phyloP scores from a whole-genome alignment of 2,329 filamentous ascomycete genomes.

The Verticillium albo-atrum region DNA sequence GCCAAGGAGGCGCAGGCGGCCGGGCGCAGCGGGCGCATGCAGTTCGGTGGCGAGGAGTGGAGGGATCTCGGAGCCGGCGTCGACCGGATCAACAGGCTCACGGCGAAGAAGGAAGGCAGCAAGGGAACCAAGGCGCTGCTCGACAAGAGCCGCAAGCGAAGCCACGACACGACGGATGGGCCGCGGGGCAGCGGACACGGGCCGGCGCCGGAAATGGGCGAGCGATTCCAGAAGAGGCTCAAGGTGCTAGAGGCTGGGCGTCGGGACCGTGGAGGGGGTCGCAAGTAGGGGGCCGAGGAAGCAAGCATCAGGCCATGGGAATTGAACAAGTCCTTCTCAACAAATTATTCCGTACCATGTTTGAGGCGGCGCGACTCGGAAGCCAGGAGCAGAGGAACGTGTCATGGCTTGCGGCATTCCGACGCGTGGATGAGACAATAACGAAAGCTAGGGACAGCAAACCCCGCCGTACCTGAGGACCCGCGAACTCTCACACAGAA shows the following conservation, averaged over 20 bases:
- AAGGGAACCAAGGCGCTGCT: slow-evolving; percentile 56
- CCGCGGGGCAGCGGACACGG: slow-evolving; percentile 56
- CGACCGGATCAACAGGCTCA: slow-evolving; percentile 81
- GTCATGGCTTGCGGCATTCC: not conserved
- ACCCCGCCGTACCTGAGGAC: too few species aligned
- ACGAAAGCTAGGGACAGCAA: too few species aligned
- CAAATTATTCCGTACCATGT: not conserved
- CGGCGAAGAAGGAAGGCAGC: slow-evolving; percentile 60
- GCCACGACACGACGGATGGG: slow-evolving; percentile 63
- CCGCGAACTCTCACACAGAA: not conserved
- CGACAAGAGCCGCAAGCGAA: slow-evolving; percentile 84
- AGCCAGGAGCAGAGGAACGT: not conserved
- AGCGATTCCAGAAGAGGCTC: slow-evolving; percentile 67
- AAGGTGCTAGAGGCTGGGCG: slow-evolving; percentile 48
- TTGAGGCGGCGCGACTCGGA: not conserved
- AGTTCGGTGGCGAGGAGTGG: slow-evolving; percentile 89
- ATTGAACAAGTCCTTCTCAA: too few species aligned
- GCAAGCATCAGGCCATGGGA: not conserved
- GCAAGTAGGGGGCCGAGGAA: slow-evolving; percentile 17
- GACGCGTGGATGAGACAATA: not conserved
- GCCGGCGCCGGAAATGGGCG: slow-evolving; percentile 59
- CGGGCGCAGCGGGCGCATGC: slow-evolving; percentile 54
- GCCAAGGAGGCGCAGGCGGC: slow-evolving; percentile 57
- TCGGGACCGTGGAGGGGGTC: slow-evolving; percentile 32
- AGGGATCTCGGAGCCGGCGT: slow-evolving; percentile 77